Percentiles rank a stretch among this genome's conserved stretches.
Evolutionary conservation across 2,329 filamentous ascomycete species (phyloP).

Genomic region (Alternaria sp.): DNA sequence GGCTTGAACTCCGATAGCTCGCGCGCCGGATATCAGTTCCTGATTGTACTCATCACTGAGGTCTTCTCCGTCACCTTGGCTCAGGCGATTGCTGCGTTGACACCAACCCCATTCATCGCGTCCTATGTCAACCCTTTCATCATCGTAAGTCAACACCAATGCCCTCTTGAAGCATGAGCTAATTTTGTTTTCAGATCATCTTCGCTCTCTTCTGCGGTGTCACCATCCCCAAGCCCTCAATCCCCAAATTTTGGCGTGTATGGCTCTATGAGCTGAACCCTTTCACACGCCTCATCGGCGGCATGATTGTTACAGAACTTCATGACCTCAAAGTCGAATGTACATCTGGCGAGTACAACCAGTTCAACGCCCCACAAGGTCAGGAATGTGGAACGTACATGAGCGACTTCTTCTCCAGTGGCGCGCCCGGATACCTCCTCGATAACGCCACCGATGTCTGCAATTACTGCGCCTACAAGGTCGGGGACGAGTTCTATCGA

Average conservation of each 20-base stretch:
- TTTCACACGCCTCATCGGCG: constrained; percentile 80
- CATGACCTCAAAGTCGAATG: constrained; percentile 71
- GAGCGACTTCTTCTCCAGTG: constrained; percentile 69
- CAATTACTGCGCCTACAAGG: constrained; percentile 80
- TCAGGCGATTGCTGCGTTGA: constrained; percentile 75
- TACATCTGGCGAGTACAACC: constrained; percentile 66
- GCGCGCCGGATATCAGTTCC: constrained; percentile 84
- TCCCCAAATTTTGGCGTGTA: constrained; percentile 77
- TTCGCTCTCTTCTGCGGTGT: constrained; percentile 90
- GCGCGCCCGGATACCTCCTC: constrained; percentile 75
- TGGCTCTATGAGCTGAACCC: constrained; percentile 87
- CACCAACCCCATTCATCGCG: constrained; percentile 78
- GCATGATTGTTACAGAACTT: constrained; percentile 80
- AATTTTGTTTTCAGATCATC: constrained; percentile 69
- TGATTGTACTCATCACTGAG: constrained; percentile 83
- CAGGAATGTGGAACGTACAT: constrained; percentile 79
- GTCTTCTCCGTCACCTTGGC: constrained; percentile 82
- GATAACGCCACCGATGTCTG: constrained; percentile 71
- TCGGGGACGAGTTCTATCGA: constrained; percentile 81
- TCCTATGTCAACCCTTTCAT: constrained; percentile 73
- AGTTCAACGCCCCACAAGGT: constrained; percentile 70
- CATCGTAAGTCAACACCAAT: constrained; percentile 14
- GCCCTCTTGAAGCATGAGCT: neutral
- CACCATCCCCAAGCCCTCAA: constrained; percentile 77
- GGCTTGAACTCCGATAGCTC: constrained; percentile 69